Percentiles rank a stretch among this genome's conserved stretches.
Evolutionary conservation across 495 filamentous ascomycete species (phyloP).

Genomic region (Lindgomyces ingoldianus): DNA sequence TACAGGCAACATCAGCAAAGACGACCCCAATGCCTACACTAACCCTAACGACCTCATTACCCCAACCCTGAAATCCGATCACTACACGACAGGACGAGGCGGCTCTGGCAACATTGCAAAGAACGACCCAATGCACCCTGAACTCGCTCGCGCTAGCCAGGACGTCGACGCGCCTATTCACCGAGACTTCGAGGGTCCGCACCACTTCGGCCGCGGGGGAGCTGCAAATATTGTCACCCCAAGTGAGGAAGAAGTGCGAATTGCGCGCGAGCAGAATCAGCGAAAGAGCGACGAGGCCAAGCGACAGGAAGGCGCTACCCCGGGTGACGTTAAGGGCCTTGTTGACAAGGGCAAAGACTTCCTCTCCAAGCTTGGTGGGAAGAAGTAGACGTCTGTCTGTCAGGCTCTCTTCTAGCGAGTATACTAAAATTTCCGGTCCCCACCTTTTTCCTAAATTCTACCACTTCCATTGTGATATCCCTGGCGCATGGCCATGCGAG

Average conservation of each 20-base stretch:
- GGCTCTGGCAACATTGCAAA: constrained; percentile 51
- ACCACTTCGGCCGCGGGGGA: constrained; percentile 50
- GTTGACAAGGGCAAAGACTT: constrained; percentile 45
- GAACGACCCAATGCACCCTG: constrained; percentile 47
- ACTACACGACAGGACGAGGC: constrained; percentile 81
- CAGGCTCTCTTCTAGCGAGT: background rate
- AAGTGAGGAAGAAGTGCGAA: constrained; percentile 25
- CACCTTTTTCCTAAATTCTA: background rate
- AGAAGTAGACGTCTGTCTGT: constrained; percentile 14
- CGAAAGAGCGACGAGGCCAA: constrained; percentile 22
- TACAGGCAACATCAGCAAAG: constrained; percentile 72
- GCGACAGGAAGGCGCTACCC: constrained; percentile 35
- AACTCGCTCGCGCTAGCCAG: constrained; percentile 74
- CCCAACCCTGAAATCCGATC: constrained; percentile 75
- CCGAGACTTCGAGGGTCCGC: constrained; percentile 41
- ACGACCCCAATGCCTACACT: constrained; percentile 50
- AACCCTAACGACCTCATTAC: constrained; percentile 68
- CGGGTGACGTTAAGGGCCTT: constrained; percentile 30
- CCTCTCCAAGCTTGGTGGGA: constrained; percentile 30
- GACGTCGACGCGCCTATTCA: constrained; percentile 67
- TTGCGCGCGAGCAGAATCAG: constrained; percentile 18
- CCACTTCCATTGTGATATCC: constrained; percentile 12
- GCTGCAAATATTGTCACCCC: constrained; percentile 37
- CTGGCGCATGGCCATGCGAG: constrained; percentile 8
- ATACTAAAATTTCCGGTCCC: background rate